A percentile compares a stretch with the other conserved stretches of the same genome.
These are phyloP conservation scores for Fagus sylvatica DNA, from an alignment of 306 rosid genomes.

Conservation along the genomic window DNA sequence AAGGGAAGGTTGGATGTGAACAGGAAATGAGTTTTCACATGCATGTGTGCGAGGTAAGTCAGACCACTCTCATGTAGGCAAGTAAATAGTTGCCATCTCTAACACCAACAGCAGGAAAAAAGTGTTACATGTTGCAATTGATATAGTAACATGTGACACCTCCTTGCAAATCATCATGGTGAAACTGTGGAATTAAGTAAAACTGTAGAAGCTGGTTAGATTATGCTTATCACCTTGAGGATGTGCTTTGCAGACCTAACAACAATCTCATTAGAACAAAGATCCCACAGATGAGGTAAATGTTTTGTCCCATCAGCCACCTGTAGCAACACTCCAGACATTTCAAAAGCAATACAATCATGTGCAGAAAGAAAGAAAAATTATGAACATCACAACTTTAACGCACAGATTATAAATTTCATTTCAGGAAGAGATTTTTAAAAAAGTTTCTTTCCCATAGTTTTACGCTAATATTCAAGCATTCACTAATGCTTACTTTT, in stretches of 20 bases:
- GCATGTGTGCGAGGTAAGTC: neutral
- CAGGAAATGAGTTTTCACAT: neutral
- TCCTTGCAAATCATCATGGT: neutral
- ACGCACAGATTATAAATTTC: neutral
- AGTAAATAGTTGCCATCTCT: too few species aligned
- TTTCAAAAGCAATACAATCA: slow-evolving; percentile 27
- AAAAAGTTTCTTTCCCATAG: neutral
- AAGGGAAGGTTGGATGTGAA: neutral
- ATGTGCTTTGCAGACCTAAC: slow-evolving; percentile 96
- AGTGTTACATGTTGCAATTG: neutral
- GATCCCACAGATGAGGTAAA: slow-evolving; percentile 94
- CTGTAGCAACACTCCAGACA: slow-evolving; percentile 41
- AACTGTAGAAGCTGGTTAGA: slow-evolving; percentile 11
- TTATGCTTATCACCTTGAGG: slow-evolving; percentile 65
- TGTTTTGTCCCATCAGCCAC: slow-evolving; percentile 94
- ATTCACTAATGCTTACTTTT: slow-evolving; percentile 50
- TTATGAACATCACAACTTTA: neutral
- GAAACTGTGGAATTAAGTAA: neutral
- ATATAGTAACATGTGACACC: neutral
- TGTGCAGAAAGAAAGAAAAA: slow-evolving; percentile 5
- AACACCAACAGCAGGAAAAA: neutral
- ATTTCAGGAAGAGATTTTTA: neutral
- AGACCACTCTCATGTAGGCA: neutral
- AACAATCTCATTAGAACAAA: slow-evolving; percentile 87
- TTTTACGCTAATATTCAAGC: neutral